phyloP scores from a whole-genome alignment of 352 stramenopile species.

The Pythium periplocum region DNA sequence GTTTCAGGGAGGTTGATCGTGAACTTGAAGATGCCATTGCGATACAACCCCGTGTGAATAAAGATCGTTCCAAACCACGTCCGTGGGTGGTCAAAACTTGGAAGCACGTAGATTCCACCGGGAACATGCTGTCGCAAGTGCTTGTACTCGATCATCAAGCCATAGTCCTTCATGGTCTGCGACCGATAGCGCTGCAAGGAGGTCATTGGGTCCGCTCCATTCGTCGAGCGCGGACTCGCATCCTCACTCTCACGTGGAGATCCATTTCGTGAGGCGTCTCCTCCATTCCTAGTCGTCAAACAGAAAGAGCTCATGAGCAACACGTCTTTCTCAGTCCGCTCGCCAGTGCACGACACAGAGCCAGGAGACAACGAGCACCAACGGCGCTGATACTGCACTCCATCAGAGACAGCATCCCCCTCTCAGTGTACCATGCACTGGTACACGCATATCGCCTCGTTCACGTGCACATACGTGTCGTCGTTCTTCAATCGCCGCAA shows the following conservation, averaged over 20 bases:
- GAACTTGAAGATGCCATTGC: conserved; percentile 98
- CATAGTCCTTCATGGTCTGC: conserved; percentile 92
- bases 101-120: conserved; percentile 93
- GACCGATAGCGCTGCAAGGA: conserved; percentile 81
- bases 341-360: no score
- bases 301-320: no score
- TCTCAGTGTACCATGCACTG: no score
- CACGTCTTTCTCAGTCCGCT: no score
- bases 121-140: conserved; percentile 93
- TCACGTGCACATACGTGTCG: conserved; percentile 30
- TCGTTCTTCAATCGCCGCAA: conserved; percentile 63
- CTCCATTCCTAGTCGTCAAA: no score
- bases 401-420: no score
- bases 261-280: conserved; percentile 4
- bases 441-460: no score
- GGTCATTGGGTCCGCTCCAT: conserved; percentile 56
- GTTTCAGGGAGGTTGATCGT: conserved; percentile 77
- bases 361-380: no score
- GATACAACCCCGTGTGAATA: conserved; percentile 92
- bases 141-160: conserved; percentile 98
- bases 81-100: conserved; percentile 88
- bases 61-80: conserved; percentile 96
- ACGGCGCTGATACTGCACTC: no score
- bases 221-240: conserved; percentile 13
- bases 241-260: conserved; percentile 6